A percentile compares a stretch with the other conserved stretches of the same genome.
These are phyloP conservation scores for Exserohilum turcica DNA, from an alignment of 2,329 filamentous ascomycete genomes.

Conservation along the genomic window DNA sequence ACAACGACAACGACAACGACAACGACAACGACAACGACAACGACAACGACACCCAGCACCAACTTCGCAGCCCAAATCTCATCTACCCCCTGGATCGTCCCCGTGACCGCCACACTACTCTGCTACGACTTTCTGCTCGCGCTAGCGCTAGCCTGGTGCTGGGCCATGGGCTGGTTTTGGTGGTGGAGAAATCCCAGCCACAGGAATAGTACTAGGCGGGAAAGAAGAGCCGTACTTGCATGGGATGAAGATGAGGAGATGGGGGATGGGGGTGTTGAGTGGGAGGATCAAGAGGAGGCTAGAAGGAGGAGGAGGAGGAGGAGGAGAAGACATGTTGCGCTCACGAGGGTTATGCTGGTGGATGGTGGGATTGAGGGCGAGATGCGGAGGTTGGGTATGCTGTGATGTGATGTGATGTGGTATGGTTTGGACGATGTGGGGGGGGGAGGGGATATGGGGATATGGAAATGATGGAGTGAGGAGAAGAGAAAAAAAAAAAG, in stretches of 20 bases:
- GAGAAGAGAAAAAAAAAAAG: neutral
- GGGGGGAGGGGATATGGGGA: no score
- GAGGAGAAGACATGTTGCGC: slow-evolving; percentile 1
- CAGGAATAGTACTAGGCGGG: no score
- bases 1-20: neutral
- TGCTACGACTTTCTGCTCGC: slow-evolving; percentile 24
- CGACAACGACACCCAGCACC: no score
- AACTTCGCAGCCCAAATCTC: neutral
- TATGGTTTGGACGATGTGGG: neutral
- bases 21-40: neutral
- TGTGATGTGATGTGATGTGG: slow-evolving; percentile 6
- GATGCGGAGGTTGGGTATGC: slow-evolving; percentile 34
- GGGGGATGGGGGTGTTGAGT: neutral
- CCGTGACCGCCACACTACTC: slow-evolving; percentile 20
- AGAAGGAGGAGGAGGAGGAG: neutral
- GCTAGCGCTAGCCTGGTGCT: slow-evolving; percentile 19
- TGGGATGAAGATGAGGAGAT: neutral
- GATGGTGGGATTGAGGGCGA: slow-evolving; percentile 24
- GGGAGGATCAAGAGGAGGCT: neutral
- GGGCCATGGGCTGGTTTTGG: slow-evolving; percentile 13
- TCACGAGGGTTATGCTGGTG: slow-evolving; percentile 1
- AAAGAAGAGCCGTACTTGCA: no score
- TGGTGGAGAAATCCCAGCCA: slow-evolving; percentile 15
- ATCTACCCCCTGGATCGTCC: slow-evolving; percentile 13
- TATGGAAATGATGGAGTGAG: no score